Evolutionary conservation across 306 rosid species (phyloP), one percentile per base, ranked within the genome.

Genomic region (Senna siamea): DNA sequence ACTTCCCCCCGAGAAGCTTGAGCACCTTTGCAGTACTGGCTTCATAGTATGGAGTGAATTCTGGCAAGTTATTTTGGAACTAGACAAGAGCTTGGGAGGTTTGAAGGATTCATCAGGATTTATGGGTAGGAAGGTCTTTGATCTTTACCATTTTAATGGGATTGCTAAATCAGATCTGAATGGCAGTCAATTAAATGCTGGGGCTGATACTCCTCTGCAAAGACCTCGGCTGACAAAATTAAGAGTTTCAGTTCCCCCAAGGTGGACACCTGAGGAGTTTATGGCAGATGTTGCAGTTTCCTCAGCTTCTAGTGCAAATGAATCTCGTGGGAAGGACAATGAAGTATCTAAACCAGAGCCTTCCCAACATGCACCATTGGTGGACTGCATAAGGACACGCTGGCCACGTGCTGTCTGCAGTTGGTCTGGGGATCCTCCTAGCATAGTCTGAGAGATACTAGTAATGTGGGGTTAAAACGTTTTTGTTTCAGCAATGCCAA

Each of bases 231-330:
- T 93, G 70, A 89, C 96, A 19, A 89, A 89, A 79, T 81, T 93
- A 86, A 85, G 85, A 66, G 96, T 93, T 80, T 93, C 94, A 5
- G 98, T 93, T 75, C 98, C 98, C 5, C 97, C 98, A 23, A 88
- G 97, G 77, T 93, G 98, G 98, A 93, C 97, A 0, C 97, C 96
- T 14, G 98, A 93, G 86, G 97, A 93, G 73, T 93, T 85, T 78
- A 91, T 91, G 97, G 85, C 92, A 15, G 94, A 89, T 82, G 96
- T 89, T 59, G 67, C 87, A 51, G 84, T 84, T 67, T 76, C 98
- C 57, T 86, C 94, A 18, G 82, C 83, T 46, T 46, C 89, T 15
- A 77, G 73, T 56, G 83, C 85, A 60, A 81, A 79, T 22, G 97
- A 86, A 67, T 85, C 96, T 9, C 38, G 76, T 34, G 86, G 82